phyloP scores from a whole-genome alignment of 2,329 filamentous ascomycete species.

The Exophiala xenobiotica region DNA sequence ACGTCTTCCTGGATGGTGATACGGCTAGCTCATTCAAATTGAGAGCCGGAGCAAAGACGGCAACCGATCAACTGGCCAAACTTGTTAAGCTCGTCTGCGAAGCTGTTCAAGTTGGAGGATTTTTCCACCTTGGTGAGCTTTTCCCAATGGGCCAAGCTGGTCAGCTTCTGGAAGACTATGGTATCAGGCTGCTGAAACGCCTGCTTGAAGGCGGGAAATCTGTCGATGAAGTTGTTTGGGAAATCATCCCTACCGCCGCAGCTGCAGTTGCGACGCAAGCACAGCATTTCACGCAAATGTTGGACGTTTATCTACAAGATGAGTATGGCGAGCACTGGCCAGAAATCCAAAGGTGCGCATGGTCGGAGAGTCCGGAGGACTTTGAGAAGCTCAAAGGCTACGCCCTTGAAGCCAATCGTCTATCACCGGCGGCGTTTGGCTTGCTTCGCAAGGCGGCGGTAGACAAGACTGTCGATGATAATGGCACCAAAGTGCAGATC shows the following conservation, averaged over 20 bases:
- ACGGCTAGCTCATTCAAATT: constrained; percentile 31
- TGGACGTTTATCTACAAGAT: constrained; percentile 58
- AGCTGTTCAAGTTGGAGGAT: constrained; percentile 35
- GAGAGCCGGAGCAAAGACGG: constrained; percentile 23
- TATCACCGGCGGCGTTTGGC: constrained; percentile 30
- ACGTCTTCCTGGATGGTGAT: constrained; percentile 34
- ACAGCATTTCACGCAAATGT: constrained; percentile 56
- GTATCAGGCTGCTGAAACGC: constrained; percentile 56
- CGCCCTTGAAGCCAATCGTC: constrained; percentile 30
- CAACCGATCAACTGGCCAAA: constrained; percentile 26
- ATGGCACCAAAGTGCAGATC: constrained; percentile 23
- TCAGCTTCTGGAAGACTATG: constrained; percentile 50
- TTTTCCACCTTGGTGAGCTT: constrained; percentile 38
- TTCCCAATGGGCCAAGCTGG: constrained; percentile 27
- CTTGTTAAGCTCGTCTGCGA: constrained; percentile 29
- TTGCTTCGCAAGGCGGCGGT: constrained; percentile 26
- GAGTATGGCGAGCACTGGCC: constrained; percentile 34
- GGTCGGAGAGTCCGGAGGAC: constrained; percentile 28
- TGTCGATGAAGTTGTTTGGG: constrained; percentile 54
- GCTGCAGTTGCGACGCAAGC: constrained; percentile 58
- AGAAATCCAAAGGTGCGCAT: constrained; percentile 31
- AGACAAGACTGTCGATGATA: constrained; percentile 25
- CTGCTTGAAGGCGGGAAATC: constrained; percentile 49
- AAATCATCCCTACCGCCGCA: constrained; percentile 57
- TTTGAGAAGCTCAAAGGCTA: constrained; percentile 32